Percentiles rank a stretch among this genome's conserved stretches.
Conservation (phyloP, 768 basidiomycete genomes). For the Pleurotus eryngii region DNA sequence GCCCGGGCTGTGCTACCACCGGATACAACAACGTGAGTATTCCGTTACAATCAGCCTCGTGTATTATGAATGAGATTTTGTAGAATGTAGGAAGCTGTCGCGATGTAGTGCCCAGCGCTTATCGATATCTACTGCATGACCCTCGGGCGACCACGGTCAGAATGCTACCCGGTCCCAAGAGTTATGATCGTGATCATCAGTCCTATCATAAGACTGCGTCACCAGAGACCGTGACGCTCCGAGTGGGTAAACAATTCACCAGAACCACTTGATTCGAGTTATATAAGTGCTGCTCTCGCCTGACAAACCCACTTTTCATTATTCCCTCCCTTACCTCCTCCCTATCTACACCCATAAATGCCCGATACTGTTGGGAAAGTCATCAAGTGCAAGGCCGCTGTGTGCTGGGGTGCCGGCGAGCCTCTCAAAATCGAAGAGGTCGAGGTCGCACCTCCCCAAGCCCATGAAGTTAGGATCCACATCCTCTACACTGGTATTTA, state of each 20-base stretch:
- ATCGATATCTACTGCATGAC: not conserved
- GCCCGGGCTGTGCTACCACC: too few species aligned
- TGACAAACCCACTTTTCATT: conserved; percentile 7
- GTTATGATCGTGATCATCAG: conserved; percentile 7
- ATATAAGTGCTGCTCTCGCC: conserved; percentile 2
- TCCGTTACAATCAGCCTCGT: too few species aligned
- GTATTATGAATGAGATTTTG: too few species aligned
- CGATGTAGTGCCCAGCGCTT: not conserved
- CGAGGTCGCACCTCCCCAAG: conserved; percentile 87
- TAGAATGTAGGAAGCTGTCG: too few species aligned
- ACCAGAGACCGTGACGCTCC: conserved; percentile 3
- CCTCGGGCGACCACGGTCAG: too few species aligned
- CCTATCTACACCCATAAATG: conserved; percentile 42
- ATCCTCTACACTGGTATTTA: conserved; percentile 82
- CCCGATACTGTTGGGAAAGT: conserved; percentile 70
- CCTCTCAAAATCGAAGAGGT: conserved; percentile 86
- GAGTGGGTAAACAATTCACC: not conserved
- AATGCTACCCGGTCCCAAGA: not conserved
- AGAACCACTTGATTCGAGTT: not conserved
- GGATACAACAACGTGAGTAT: too few species aligned
- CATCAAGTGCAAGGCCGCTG: conserved; percentile 88
- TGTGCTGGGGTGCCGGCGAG: conserved; percentile 93
- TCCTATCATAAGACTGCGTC: conserved; percentile 4
- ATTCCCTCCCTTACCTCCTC: conserved; percentile 21
- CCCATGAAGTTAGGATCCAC: conserved; percentile 90